A percentile compares a stretch with the other conserved stretches of the same genome.
These are phyloP conservation scores for Umbelopsis sp. DNA, from an alignment of 192 early-diverging fungal genomes.

Conservation along the genomic window DNA sequence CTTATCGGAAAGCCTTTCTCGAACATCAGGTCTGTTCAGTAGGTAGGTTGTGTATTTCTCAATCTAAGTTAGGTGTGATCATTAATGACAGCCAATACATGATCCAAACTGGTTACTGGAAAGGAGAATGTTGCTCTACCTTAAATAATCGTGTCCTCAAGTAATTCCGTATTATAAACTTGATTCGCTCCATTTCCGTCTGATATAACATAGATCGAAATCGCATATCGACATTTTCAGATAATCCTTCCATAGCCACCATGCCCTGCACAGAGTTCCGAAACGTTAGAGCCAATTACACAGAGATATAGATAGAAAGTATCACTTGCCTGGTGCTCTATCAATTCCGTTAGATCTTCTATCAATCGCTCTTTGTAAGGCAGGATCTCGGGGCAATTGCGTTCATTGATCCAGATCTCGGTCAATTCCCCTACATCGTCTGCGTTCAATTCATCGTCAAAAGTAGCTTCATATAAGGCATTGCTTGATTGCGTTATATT, in stretches of 20 bases:
- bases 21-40: conserved; percentile 38
- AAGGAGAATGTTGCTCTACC: conserved; percentile 33
- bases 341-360: conserved; percentile 51
- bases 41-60: conserved; percentile 53
- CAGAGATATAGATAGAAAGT: neutral
- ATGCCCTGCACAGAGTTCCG: neutral
- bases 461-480: neutral
- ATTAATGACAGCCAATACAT: neutral
- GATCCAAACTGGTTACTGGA: neutral
- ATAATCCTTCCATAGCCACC: conserved; percentile 19
- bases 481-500: conserved; percentile 13
- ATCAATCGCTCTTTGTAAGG: conserved; percentile 50
- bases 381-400: conserved; percentile 66
- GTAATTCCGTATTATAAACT: conserved; percentile 66
- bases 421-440: conserved; percentile 42
- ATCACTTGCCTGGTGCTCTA: conserved; percentile 57
- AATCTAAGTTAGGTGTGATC: conserved; percentile 45
- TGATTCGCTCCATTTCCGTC: conserved; percentile 69
- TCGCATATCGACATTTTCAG: conserved; percentile 42
- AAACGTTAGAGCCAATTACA: neutral
- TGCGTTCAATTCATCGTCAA: neutral
- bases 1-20: conserved; percentile 47
- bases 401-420: conserved; percentile 70
- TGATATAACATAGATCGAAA: conserved; percentile 62
- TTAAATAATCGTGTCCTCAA: conserved; percentile 65